Conservation (phyloP, 352 stramenopile species). For the Phytophthora palmivora region DNA sequence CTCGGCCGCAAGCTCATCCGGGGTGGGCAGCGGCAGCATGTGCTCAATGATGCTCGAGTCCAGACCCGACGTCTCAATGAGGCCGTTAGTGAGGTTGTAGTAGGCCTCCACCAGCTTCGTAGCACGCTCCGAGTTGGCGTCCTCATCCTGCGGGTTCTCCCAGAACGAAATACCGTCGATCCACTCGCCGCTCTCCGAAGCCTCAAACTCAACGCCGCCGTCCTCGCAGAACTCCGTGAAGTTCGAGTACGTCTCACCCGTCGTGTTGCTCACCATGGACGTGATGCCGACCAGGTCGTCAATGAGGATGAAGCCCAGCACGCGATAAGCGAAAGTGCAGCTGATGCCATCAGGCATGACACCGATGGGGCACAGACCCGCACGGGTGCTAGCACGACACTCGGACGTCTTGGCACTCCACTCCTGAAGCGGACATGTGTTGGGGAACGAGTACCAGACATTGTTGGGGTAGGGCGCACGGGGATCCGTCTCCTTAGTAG, state of each 20-base stretch:
- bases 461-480: conserved; percentile 76
- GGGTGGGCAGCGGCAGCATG: conserved; percentile 62
- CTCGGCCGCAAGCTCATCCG: conserved; percentile 49
- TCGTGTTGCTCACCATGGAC: conserved; percentile 61
- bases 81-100: conserved; percentile 53
- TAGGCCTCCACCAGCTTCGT: conserved; percentile 65
- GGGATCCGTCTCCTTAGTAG: conserved; percentile 52
- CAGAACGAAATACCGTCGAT: conserved; percentile 73
- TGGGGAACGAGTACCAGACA: conserved; percentile 84
- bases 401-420: conserved; percentile 58
- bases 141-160: conserved; percentile 69
- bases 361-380: conserved; percentile 62
- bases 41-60: conserved; percentile 41
- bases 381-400: conserved; percentile 52
- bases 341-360: conserved; percentile 64
- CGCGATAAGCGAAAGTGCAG: conserved; percentile 71
- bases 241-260: conserved; percentile 56
- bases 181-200: conserved; percentile 45
- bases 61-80: conserved; percentile 44
- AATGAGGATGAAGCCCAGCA: conserved; percentile 71
- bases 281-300: conserved; percentile 84
- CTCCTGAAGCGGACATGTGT: conserved; percentile 62
- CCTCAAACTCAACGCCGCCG: conserved; percentile 67
- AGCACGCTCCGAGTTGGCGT: conserved; percentile 54
- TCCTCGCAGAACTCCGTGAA: conserved; percentile 72